These are phyloP conservation scores for Remersonia thermophila DNA, from an alignment of 2,329 filamentous ascomycete species.

Conservation along the genomic window DNA sequence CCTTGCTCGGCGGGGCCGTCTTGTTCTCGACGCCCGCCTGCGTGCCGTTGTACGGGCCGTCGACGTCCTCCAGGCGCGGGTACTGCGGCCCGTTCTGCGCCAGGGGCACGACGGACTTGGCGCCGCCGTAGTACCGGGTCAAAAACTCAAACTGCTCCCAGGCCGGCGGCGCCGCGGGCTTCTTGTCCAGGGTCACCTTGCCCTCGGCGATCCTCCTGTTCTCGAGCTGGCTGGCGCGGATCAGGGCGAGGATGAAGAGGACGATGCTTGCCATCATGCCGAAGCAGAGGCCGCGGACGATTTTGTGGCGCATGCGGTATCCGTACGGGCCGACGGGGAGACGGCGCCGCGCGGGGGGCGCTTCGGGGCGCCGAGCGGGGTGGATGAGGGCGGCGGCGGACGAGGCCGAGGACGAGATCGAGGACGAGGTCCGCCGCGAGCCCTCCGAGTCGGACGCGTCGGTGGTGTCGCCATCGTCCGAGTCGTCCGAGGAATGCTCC, in stretches of 20 bases:
- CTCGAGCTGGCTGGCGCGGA: conserved; percentile 60
- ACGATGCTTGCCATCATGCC: conserved; percentile 56
- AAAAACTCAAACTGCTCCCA: conserved; percentile 85
- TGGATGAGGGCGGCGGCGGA: conserved; percentile 34
- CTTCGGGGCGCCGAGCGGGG: conserved; percentile 25
- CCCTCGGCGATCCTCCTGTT: conserved; percentile 48
- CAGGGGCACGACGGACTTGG: conserved; percentile 56
- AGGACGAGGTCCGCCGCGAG: conserved; percentile 42
- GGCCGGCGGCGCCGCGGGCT: conserved; percentile 49
- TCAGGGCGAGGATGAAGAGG: conserved; percentile 64
- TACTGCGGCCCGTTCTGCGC: conserved; percentile 68
- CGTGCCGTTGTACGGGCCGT: conserved; percentile 33
- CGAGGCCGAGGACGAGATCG: no score
- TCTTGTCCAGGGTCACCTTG: conserved; percentile 46
- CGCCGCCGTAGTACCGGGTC: conserved; percentile 78
- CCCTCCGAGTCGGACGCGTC: conserved; percentile 32
- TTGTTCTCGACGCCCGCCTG: conserved; percentile 12
- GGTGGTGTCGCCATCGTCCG: conserved; percentile 29
- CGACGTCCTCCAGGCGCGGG: conserved; percentile 48
- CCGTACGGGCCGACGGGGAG: conserved; percentile 26
- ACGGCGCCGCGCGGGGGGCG: conserved; percentile 16
- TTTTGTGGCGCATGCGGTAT: conserved; percentile 57
- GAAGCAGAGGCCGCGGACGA: conserved; percentile 68
- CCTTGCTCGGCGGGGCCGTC: conserved; percentile 34
- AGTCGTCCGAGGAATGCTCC: conserved; percentile 26